Evolutionary conservation across 2,329 filamentous ascomycete species (phyloP).

Genomic region (Aureobasidium sp.): DNA sequence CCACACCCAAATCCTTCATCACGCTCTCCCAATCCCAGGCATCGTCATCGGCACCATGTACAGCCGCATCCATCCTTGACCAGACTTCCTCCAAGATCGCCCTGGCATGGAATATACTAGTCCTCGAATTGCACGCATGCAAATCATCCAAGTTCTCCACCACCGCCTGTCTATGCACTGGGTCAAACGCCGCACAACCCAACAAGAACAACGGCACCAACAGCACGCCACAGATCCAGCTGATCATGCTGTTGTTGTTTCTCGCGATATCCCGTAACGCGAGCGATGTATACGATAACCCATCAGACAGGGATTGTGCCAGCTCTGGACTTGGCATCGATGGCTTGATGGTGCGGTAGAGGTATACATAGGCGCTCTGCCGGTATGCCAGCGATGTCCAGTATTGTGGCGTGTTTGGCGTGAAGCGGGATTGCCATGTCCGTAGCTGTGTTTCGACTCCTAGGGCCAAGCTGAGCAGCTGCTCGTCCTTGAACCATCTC

Average conservation of each 20-base stretch:
- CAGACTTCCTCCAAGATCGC: conserved; percentile 52
- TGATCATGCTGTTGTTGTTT: conserved; percentile 35
- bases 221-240: conserved; percentile 52
- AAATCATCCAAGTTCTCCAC: conserved; percentile 47
- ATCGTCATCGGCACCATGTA: conserved; percentile 47
- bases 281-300: conserved; percentile 45
- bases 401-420: conserved; percentile 46
- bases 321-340: conserved; percentile 51
- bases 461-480: conserved; percentile 63
- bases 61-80: conserved; percentile 50
- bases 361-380: conserved; percentile 57
- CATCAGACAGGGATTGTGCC: conserved; percentile 51
- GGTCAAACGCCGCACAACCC: conserved; percentile 53
- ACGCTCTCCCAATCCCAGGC: conserved; percentile 58
- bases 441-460: conserved; percentile 69
- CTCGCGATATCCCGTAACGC: conserved; percentile 35
- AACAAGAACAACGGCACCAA: conserved; percentile 56
- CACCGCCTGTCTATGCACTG: conserved; percentile 50
- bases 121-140: conserved; percentile 45
- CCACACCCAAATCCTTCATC: conserved; percentile 51
- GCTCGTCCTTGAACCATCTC: conserved; percentile 62
- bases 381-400: conserved; percentile 53
- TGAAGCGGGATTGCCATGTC: conserved; percentile 61
- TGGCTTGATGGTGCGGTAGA: conserved; percentile 52
- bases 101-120: conserved; percentile 52